These are phyloP conservation scores for Talaromyces sp. DNA, from an alignment of 2,329 filamentous ascomycete genomes.

Conservation along the genomic window DNA sequence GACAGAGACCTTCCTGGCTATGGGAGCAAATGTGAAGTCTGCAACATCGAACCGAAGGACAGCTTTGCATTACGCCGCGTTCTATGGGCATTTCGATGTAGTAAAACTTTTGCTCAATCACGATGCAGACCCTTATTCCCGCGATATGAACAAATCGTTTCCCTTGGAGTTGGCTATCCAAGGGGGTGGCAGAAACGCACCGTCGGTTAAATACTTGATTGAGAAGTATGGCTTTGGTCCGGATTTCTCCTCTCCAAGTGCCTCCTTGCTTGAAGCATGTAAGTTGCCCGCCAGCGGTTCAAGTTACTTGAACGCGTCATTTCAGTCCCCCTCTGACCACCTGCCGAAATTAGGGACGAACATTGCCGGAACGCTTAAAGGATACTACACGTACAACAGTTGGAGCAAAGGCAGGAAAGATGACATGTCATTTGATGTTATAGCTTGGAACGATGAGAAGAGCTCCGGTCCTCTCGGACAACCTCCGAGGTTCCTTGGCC, in stretches of 20 bases:
- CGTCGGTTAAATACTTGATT: background rate
- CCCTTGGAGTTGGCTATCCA: constrained; percentile 4
- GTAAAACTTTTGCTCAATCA: background rate
- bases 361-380: background rate
- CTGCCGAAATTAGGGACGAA: background rate
- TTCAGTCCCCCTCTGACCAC: background rate
- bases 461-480: background rate
- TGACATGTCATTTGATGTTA: background rate
- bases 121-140: background rate
- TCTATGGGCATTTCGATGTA: background rate
- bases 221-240: background rate
- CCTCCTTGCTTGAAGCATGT: background rate
- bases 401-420: background rate
- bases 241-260: background rate
- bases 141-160: constrained; percentile 3
- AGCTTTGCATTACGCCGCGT: constrained; percentile 3
- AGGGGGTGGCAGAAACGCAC: constrained; percentile 2
- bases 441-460: background rate
- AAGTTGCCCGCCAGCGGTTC: background rate
- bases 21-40: background rate
- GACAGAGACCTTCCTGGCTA: background rate
- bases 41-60: background rate
- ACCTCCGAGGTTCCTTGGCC: background rate
- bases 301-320: background rate
- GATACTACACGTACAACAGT: background rate